Evolutionary conservation across 768 basidiomycete species (phyloP).

Genomic region (Kwoniella dejecticola): DNA sequence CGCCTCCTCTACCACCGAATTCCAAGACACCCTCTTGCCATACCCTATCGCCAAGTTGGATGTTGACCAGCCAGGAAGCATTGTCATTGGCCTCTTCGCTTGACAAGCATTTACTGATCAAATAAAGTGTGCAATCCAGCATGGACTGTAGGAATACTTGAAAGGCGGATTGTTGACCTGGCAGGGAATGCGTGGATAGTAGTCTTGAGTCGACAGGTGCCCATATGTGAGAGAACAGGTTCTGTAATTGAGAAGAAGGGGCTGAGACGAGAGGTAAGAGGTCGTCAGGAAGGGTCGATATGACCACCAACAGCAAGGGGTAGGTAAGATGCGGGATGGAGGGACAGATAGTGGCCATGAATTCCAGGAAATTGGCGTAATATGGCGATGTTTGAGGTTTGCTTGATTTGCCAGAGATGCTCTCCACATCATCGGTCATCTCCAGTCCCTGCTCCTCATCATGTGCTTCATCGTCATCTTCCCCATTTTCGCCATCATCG

Average conservation of each 20-base stretch:
- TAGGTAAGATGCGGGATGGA: conserved; percentile 78
- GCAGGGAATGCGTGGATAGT: conserved; percentile 62
- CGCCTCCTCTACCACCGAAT: conserved; percentile 34
- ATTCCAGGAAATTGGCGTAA: conserved; percentile 74
- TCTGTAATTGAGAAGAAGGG: conserved; percentile 55
- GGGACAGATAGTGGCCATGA: conserved; percentile 76
- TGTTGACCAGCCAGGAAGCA: conserved; percentile 55
- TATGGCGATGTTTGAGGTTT: too few species aligned
- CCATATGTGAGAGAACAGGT: conserved; percentile 79
- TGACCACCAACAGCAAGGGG: conserved; percentile 73
- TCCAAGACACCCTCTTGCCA: conserved; percentile 53
- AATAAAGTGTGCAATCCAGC: conserved; percentile 69
- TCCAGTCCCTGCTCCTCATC: too few species aligned
- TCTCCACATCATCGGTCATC: too few species aligned
- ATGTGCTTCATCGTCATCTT: conserved; percentile 57
- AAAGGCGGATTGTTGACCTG: conserved; percentile 60
- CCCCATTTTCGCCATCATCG: conserved; percentile 53
- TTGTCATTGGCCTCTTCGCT: conserved; percentile 50
- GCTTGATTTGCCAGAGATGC: too few species aligned
- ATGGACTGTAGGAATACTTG: conserved; percentile 68
- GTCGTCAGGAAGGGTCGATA: conserved; percentile 72
- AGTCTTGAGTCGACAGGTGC: conserved; percentile 72
- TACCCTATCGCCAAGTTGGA: conserved; percentile 55
- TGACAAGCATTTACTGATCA: conserved; percentile 55
- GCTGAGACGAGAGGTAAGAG: conserved; percentile 45